Evolutionary conservation across 352 stramenopile species (phyloP).

Genomic region (Elongisporangium prolatum): DNA sequence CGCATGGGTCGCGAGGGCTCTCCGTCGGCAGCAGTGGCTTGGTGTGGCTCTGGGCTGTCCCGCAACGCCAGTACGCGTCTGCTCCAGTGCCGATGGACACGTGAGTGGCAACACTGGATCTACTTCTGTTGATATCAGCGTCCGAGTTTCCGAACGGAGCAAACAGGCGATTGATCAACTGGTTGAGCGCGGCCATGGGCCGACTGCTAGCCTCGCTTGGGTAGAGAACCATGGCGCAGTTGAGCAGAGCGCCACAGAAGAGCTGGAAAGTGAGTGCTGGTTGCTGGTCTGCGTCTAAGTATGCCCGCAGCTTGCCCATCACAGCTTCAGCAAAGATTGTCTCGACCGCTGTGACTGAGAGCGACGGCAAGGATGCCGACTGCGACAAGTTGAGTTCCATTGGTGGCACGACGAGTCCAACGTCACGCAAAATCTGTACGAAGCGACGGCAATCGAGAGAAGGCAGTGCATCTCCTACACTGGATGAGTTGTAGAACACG

Average conservation of each 20-base stretch:
- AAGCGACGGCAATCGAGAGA: slow-evolving; percentile 43
- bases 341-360: slow-evolving; percentile 19
- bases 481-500: slow-evolving; percentile 57
- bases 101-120: no score
- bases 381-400: neutral
- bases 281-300: slow-evolving; percentile 40
- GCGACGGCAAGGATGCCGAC: neutral
- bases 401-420: slow-evolving; percentile 8
- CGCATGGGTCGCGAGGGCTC: neutral
- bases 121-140: neutral
- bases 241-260: slow-evolving; percentile 48
- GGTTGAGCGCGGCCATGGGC: neutral
- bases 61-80: neutral
- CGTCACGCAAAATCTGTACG: slow-evolving; percentile 38
- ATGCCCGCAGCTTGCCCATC: slow-evolving; percentile 54
- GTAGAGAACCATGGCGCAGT: slow-evolving; percentile 34
- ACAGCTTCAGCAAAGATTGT: slow-evolving; percentile 47
- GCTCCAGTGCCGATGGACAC: neutral
- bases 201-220: slow-evolving; percentile 12
- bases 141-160: neutral
- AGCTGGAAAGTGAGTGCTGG: slow-evolving; percentile 49
- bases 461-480: slow-evolving; percentile 31
- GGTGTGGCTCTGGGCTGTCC: neutral
- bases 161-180: neutral
- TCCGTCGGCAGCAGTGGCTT: slow-evolving; percentile 8